Evolutionary conservation across 2,329 filamentous ascomycete genomes (phyloP), one percentile per base, ranked within the genome.

Genomic region (Hypoxylon sp.): DNA sequence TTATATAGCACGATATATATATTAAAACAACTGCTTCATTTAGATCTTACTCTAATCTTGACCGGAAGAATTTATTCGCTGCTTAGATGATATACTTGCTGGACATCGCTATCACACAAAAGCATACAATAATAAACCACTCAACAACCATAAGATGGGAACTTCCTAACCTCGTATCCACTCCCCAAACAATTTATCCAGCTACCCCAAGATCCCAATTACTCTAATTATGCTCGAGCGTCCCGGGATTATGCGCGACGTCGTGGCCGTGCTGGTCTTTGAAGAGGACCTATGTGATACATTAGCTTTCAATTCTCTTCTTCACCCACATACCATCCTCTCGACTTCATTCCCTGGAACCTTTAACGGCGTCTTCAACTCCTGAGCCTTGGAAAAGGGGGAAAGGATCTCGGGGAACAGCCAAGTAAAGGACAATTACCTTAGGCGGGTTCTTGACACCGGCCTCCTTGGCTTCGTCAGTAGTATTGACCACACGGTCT

Each of bases 361-460:
- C 28, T 30, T 9, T 9, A 7, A 30, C 9, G 28, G 9, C 28
- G 2, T 30, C 28, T 30, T 9, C 6, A 30, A 30, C 28, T 9
- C 28, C 28, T 6, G 28, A 9, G 6, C 9, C 28, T 7, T 30
- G 9, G 28, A 30, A 30, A 30, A 7, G 28, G 28, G 21, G 19
- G 17, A 21, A 46, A 14, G 19, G 19, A 46, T 30, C 28, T 6
- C 14, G 5, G 3, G 14, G 34, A 34, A 11, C 2, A 23, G 6
- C 2, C 5, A 32, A 25, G 2, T 30, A 43, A 19, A 10, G 10
- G 2, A 34, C 13, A 43, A 52, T 50, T 62, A 79, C 80, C 76
- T 82, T 82, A n/a, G 80, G 80, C 10, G 80, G 79, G 50, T 81
- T 76, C 70, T 82, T 82, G 7, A 81, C 79, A 0, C 75, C 73